phyloP scores from a whole-genome alignment of 1,284 basidiomycete genomes.

The Cryptococcus jaspeensis region DNA sequence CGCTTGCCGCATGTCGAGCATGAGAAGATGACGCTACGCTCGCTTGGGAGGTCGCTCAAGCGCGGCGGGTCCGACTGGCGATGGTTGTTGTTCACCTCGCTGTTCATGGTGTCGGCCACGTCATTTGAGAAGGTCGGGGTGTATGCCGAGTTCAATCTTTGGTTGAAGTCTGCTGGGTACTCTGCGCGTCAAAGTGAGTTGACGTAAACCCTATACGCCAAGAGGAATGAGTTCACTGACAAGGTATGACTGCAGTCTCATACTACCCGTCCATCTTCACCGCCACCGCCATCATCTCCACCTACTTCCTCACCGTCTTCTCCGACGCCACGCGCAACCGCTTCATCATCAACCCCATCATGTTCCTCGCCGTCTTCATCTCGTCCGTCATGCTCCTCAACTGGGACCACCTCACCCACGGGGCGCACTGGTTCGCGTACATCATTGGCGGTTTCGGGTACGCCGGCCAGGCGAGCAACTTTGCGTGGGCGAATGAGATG shows the following conservation, averaged over 20 bases:
- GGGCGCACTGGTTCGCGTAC: constrained; percentile 43
- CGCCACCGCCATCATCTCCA: constrained; percentile 38
- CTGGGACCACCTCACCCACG: constrained; percentile 30
- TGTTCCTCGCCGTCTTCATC: constrained; percentile 34
- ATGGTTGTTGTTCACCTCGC: constrained; percentile 35
- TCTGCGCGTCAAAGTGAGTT: constrained; percentile 14
- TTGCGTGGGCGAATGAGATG: constrained; percentile 45
- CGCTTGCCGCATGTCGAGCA: constrained; percentile 31
- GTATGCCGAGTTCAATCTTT: constrained; percentile 38
- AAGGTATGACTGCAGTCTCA: constrained; percentile 22
- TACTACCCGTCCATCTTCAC: constrained; percentile 38
- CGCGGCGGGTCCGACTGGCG: constrained; percentile 27
- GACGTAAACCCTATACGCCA: neutral
- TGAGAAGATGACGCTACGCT: constrained; percentile 27
- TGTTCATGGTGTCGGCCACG: constrained; percentile 37
- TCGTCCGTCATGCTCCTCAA: constrained; percentile 37
- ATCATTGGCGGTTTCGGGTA: constrained; percentile 39
- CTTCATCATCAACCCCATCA: constrained; percentile 46
- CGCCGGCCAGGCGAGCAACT: constrained; percentile 46
- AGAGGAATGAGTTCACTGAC: neutral
- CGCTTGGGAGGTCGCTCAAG: constrained; percentile 23
- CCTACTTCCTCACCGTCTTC: constrained; percentile 37
- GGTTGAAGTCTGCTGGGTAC: constrained; percentile 31
- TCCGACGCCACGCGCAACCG: constrained; percentile 38
- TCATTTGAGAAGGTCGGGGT: constrained; percentile 40